A percentile compares a stretch with the other conserved stretches of the same genome.
Conservation (phyloP, 768 basidiomycete genomes). For the Floccularia luteovirens region DNA sequence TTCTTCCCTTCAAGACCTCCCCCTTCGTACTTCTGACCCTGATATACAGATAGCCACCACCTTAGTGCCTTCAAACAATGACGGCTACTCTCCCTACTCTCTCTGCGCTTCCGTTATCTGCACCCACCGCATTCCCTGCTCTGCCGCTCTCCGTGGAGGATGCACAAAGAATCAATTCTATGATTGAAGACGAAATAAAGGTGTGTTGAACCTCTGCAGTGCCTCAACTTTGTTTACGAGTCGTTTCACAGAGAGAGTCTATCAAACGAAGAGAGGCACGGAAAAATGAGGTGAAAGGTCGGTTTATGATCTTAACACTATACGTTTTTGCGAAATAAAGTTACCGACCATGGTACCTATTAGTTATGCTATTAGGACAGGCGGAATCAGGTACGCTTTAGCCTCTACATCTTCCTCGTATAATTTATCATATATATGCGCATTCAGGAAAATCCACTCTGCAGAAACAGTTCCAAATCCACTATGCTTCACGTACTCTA, state of each 20-base stretch:
- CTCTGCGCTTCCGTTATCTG: neutral
- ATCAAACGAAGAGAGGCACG: slow-evolving; percentile 34
- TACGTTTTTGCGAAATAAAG: slow-evolving; percentile 1
- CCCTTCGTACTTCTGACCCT: too few relatives aligned
- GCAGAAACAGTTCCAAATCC: slow-evolving; percentile 79
- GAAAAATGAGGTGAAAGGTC: slow-evolving; percentile 42
- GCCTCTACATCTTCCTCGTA: neutral
- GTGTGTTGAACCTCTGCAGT: slow-evolving; percentile 17
- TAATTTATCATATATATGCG: neutral
- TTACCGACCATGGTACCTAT: slow-evolving; percentile 16
- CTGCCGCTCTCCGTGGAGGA: slow-evolving; percentile 37
- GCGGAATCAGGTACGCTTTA: slow-evolving; percentile 49
- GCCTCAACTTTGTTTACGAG: neutral
- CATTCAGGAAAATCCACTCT: slow-evolving; percentile 67
- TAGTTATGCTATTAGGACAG: slow-evolving; percentile 74
- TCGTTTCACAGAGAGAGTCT: slow-evolving; percentile 38
- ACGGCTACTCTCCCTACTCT: too few relatives aligned
- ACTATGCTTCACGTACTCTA: slow-evolving; percentile 64
- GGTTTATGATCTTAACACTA: neutral
- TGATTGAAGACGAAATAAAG: slow-evolving; percentile 52
- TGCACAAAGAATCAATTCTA: slow-evolving; percentile 38
- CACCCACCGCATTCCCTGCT: too few relatives aligned
- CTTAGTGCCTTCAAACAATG: too few relatives aligned
- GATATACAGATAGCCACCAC: too few relatives aligned
- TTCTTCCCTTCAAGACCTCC: too few relatives aligned